These are phyloP conservation scores for Coniochaeta pulveracea DNA, from an alignment of 2,329 filamentous ascomycete species.

Conservation along the genomic window DNA sequence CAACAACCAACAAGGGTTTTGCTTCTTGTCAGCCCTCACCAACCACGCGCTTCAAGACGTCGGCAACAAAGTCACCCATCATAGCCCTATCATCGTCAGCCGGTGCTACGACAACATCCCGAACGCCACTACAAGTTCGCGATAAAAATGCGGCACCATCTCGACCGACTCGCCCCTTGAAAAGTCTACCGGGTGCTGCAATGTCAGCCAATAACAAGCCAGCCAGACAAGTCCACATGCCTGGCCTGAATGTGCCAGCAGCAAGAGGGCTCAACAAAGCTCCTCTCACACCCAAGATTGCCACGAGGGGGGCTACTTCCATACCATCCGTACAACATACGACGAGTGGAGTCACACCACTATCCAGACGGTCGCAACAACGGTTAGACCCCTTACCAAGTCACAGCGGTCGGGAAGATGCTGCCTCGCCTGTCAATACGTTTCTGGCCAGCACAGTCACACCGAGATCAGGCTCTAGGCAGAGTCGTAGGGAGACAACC, in stretches of 20 bases:
- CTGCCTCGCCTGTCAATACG: conserved; percentile 38
- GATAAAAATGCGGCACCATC: conserved; percentile 27
- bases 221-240: conserved; percentile 50
- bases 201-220: conserved; percentile 4
- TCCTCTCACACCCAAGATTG: conserved; percentile 45
- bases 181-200: conserved; percentile 8
- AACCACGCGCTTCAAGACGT: too few species aligned
- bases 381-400: conserved; percentile 11
- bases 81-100: conserved; percentile 4
- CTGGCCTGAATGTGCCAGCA: conserved; percentile 35
- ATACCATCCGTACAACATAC: conserved; percentile 15
- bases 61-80: background rate
- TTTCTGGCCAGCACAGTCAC: conserved; percentile 61
- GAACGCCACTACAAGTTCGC: conserved; percentile 15
- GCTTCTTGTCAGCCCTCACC: background rate
- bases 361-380: conserved; percentile 19
- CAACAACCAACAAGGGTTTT: background rate
- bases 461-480: conserved; percentile 65
- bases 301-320: conserved; percentile 21
- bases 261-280: conserved; percentile 38
- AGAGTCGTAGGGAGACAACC: conserved; percentile 59
- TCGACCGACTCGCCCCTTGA: conserved; percentile 11
- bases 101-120: conserved; percentile 7
- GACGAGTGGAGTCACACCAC: conserved; percentile 28
- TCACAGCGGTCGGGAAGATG: conserved; percentile 32